Conservation (phyloP, 345 rosid genomes). For the Reutealis trisperma region DNA sequence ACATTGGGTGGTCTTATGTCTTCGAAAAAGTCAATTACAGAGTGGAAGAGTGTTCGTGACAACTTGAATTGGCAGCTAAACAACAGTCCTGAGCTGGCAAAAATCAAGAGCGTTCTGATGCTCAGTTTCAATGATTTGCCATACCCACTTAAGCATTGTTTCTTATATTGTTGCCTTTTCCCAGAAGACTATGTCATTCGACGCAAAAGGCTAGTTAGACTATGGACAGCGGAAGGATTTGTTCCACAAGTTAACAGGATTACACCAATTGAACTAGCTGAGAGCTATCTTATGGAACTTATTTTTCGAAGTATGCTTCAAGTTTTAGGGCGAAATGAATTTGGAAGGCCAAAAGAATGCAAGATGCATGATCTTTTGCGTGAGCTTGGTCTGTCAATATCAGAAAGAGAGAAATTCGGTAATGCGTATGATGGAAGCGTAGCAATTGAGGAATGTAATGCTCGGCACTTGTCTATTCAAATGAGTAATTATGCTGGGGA, state of each 20-base stretch:
- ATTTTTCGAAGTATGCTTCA: conserved; percentile 41
- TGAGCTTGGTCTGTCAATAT: conserved; percentile 26
- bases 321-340: conserved; percentile 29
- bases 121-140: conserved; percentile 39
- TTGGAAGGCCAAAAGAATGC: conserved; percentile 29
- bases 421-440: background rate
- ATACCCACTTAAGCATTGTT: conserved; percentile 14
- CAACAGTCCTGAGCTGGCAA: too few species aligned
- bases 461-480: conserved; percentile 13
- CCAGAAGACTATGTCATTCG: conserved; percentile 30
- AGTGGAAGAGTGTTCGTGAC: too few species aligned
- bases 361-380: conserved; percentile 47
- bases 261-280: conserved; percentile 36
- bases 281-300: conserved; percentile 38
- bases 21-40: too few species aligned
- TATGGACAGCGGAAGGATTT: conserved; percentile 47
- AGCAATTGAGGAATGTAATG: background rate
- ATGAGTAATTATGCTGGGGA: background rate
- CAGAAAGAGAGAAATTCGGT: conserved; percentile 13
- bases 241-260: conserved; percentile 15
- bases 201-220: conserved; percentile 28
- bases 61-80: too few species aligned
- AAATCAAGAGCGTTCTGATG: conserved; percentile 34
- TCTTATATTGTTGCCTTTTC: conserved; percentile 33
- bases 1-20: too few species aligned